phyloP scores from a whole-genome alignment of 1,139 yeast genomes.

The Saccharomyces uvarum region DNA sequence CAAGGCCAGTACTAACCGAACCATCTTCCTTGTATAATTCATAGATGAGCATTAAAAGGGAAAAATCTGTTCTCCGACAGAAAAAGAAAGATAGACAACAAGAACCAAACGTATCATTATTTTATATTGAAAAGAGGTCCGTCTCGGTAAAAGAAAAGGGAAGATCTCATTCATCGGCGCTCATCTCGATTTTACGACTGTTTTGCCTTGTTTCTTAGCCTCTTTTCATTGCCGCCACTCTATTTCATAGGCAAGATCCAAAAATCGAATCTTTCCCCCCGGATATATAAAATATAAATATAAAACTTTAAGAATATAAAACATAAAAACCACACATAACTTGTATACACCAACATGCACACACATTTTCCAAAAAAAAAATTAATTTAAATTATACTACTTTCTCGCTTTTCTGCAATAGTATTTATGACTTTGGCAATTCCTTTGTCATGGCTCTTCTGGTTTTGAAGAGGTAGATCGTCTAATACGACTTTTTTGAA shows the following conservation, averaged over 20 bases:
- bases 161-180: background rate
- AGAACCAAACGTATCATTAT: background rate
- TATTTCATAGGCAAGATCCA: background rate
- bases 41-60: background rate
- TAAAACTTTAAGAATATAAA: background rate
- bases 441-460: background rate
- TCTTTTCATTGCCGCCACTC: background rate
- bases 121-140: background rate
- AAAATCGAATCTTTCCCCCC: background rate
- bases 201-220: background rate
- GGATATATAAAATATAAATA: background rate
- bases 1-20: slow-evolving; percentile 35
- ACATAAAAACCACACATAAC: background rate
- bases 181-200: background rate
- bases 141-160: background rate
- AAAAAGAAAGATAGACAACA: background rate
- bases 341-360: background rate
- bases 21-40: background rate
- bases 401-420: background rate
- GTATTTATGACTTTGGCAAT: background rate
- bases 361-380: background rate
- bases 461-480: background rate
- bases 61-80: background rate
- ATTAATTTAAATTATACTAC: background rate
- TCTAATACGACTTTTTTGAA: background rate